A percentile compares a stretch with the other conserved stretches of the same genome.
These are phyloP conservation scores for Juglanconis juglandina DNA, from an alignment of 2,329 filamentous ascomycete genomes.

Conservation along the genomic window DNA sequence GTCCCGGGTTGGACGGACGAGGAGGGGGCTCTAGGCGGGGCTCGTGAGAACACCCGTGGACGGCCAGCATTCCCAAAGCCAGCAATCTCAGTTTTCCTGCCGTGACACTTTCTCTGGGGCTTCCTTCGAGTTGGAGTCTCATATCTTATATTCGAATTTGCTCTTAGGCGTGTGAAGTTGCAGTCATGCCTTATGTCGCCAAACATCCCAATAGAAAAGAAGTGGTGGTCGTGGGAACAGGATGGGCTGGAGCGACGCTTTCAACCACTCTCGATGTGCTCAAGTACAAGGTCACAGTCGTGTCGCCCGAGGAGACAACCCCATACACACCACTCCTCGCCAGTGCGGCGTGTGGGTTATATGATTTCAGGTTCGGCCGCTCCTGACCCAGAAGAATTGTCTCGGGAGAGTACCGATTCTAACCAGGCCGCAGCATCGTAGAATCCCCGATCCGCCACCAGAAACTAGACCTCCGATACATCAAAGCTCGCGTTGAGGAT, in stretches of 20 bases:
- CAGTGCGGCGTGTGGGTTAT: conserved; percentile 12
- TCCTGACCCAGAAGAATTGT: background rate
- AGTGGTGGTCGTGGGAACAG: conserved; percentile 11
- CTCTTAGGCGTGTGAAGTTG: background rate
- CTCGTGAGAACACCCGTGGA: too few relatives aligned
- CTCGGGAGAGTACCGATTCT: background rate
- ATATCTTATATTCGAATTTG: background rate
- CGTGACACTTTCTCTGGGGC: background rate
- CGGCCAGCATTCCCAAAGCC: too few relatives aligned
- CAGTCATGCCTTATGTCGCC: conserved; percentile 9
- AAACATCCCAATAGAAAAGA: conserved; percentile 8
- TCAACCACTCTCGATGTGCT: conserved; percentile 8
- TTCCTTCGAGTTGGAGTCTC: background rate
- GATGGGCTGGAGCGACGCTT: conserved; percentile 13
- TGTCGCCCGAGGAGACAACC: conserved; percentile 13
- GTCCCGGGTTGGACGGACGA: background rate
- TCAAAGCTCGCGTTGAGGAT: conserved; percentile 13
- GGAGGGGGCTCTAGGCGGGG: too few relatives aligned
- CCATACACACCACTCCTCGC: conserved; percentile 13
- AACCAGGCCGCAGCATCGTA: background rate
- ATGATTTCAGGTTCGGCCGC: conserved; percentile 9
- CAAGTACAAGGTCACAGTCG: conserved; percentile 13
- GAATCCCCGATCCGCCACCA: conserved; percentile 13
- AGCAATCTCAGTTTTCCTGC: too few relatives aligned
- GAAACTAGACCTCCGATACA: conserved; percentile 3